phyloP scores from a whole-genome alignment of 306 rosid genomes.

The Chamaecrista fasciculata region DNA sequence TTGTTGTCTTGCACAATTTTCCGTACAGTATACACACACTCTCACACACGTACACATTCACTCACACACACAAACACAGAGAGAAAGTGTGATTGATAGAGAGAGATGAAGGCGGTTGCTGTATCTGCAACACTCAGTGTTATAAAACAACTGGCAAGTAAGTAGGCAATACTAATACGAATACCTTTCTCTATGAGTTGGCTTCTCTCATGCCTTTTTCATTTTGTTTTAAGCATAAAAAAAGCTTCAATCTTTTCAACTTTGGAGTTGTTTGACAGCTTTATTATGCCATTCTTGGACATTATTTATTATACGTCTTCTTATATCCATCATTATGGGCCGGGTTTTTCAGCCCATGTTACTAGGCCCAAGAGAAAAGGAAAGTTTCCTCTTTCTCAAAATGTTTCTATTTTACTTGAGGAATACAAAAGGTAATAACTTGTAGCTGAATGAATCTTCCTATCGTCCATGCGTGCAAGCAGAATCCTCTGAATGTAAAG shows the following conservation, averaged over 20 bases:
- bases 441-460: background rate
- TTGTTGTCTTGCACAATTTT: conserved; percentile 36
- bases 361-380: background rate
- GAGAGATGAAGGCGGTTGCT: conserved; percentile 24
- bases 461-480: background rate
- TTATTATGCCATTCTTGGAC: background rate
- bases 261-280: background rate
- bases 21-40: conserved; percentile 32
- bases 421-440: background rate
- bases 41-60: conserved; percentile 3
- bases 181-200: conserved; percentile 27
- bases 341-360: background rate
- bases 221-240: background rate
- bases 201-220: conserved; percentile 29
- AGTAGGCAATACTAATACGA: conserved; percentile 11
- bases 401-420: too few species aligned
- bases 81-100: background rate
- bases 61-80: background rate
- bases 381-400: background rate
- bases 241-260: background rate
- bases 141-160: conserved; percentile 11
- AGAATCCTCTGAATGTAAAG: conserved; percentile 21
- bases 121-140: conserved; percentile 29
- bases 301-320: too few species aligned
- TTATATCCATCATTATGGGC: background rate